Conservation (phyloP, 192 early-diverging fungal genomes). For the Dissophora ornata region DNA sequence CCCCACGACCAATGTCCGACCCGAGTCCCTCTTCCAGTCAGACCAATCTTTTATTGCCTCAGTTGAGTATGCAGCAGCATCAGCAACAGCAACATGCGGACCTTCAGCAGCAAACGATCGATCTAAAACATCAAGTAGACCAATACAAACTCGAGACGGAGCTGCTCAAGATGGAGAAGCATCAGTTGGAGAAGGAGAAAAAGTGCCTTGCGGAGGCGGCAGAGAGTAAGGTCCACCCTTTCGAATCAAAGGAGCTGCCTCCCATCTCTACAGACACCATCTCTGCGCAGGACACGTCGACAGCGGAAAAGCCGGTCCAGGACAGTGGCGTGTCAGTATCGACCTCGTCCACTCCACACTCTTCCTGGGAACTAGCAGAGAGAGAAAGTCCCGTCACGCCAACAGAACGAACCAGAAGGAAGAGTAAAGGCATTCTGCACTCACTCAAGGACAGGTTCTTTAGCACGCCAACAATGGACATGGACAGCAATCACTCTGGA, state of each 20-base stretch:
- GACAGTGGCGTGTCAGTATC: conserved; percentile 50
- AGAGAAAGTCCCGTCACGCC: conserved; percentile 19
- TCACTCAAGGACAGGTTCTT: conserved; percentile 51
- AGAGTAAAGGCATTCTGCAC: conserved; percentile 47
- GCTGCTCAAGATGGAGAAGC: conserved; percentile 40
- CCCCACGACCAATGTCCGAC: conserved; percentile 50
- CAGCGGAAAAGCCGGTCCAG: conserved; percentile 22
- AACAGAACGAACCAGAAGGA: conserved; percentile 34
- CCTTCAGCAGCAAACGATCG: conserved; percentile 17
- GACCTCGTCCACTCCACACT: conserved; percentile 44
- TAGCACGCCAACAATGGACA: conserved; percentile 22
- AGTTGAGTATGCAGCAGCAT: conserved; percentile 9
- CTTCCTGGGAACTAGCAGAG: conserved; percentile 48
- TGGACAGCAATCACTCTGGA: background rate
- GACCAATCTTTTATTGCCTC: conserved; percentile 28
- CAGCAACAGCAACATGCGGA: conserved; percentile 26
- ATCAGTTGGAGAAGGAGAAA: conserved; percentile 30
- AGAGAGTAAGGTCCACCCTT: conserved; percentile 12
- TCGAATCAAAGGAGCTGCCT: conserved; percentile 45
- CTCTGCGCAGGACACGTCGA: background rate
- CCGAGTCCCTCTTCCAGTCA: conserved; percentile 47
- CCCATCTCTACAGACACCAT: conserved; percentile 8
- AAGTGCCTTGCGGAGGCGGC: background rate
- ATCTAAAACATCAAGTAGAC: conserved; percentile 28
- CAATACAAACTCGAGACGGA: conserved; percentile 43